Evolutionary conservation across 2,329 filamentous ascomycete genomes (phyloP).

Genomic region (Acephala macrosclerotiorum): DNA sequence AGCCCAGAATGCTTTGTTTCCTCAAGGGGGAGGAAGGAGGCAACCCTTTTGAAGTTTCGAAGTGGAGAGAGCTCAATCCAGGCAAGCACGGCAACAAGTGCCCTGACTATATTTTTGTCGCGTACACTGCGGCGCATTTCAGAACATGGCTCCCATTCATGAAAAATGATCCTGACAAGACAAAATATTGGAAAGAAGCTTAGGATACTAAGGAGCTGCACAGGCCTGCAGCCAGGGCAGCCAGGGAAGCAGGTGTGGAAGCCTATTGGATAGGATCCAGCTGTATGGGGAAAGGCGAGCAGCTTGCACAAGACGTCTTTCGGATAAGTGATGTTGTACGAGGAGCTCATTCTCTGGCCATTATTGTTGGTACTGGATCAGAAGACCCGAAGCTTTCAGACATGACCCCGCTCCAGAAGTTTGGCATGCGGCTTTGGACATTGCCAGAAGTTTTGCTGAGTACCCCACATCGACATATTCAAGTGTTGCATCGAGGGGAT

Average conservation of each 20-base stretch:
- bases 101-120: constrained; percentile 20
- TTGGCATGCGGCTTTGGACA: constrained; percentile 27
- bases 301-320: constrained; percentile 25
- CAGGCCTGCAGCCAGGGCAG: neutral
- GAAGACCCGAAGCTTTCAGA: neutral
- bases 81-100: no score
- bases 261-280: constrained; percentile 25
- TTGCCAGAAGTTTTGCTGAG: constrained; percentile 25
- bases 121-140: constrained; percentile 21
- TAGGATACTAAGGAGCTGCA: constrained; percentile 13
- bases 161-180: no score
- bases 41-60: no score
- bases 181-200: no score
- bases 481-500: neutral
- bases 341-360: constrained; percentile 24
- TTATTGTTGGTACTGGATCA: constrained; percentile 20
- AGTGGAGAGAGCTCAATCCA: no score
- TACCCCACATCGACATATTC: neutral
- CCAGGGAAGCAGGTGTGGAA: constrained; percentile 10
- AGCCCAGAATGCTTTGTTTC: constrained; percentile 1
- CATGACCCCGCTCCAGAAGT: constrained; percentile 12
- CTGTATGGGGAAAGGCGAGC: constrained; percentile 12
- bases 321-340: constrained; percentile 34
- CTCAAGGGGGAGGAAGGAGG: no score
- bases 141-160: no score